Evolutionary conservation across 306 rosid species (phyloP).

Genomic region (Lotus japonicus): DNA sequence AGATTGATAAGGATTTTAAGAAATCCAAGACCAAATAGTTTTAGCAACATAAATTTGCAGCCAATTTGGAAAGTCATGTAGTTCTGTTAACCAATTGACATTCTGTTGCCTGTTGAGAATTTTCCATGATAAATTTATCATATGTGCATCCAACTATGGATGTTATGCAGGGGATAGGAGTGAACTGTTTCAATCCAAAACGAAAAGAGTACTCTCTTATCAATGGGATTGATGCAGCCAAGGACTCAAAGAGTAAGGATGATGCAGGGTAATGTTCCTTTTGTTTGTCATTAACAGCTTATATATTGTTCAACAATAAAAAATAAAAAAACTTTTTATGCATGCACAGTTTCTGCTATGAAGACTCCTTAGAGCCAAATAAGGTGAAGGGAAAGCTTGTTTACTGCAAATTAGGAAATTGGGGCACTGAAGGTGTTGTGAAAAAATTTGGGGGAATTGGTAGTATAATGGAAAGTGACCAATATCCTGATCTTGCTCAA

Average conservation of each 20-base stretch:
- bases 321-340: constrained; percentile 1
- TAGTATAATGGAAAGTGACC: constrained; percentile 38
- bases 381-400: constrained; percentile 66
- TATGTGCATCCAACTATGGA: neutral
- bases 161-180: constrained; percentile 67
- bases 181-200: constrained; percentile 54
- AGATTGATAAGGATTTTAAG: neutral
- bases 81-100: neutral
- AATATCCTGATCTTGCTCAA: constrained; percentile 51
- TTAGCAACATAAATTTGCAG: neutral
- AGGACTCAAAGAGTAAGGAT: constrained; percentile 31
- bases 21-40: neutral
- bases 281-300: neutral
- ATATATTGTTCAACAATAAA: neutral
- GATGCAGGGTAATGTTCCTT: constrained; percentile 41
- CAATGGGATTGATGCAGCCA: constrained; percentile 60
- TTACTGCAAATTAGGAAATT: constrained; percentile 37
- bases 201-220: constrained; percentile 49
- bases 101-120: neutral
- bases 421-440: constrained; percentile 63
- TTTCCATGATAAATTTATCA: neutral
- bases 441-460: constrained; percentile 65
- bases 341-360: constrained; percentile 28
- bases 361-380: constrained; percentile 37
- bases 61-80: neutral